Evolutionary conservation across 306 rosid species (phyloP).

Genomic region (Sechiopsis laciniata): DNA sequence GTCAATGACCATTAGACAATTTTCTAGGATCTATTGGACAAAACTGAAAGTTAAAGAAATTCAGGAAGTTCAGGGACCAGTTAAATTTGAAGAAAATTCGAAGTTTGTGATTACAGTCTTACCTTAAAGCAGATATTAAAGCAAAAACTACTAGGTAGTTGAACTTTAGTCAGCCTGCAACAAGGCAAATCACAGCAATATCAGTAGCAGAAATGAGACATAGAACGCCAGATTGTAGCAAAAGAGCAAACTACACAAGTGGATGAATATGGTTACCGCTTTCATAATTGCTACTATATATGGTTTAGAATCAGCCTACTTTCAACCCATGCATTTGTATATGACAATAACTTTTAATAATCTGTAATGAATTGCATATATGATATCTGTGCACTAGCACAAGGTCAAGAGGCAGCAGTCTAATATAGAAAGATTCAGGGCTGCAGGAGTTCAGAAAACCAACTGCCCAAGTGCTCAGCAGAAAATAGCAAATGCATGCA

Average conservation of each 20-base stretch:
- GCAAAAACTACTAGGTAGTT: constrained; percentile 23
- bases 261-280: too few relatives aligned
- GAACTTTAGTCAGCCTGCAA: constrained; percentile 61
- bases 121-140: constrained; percentile 44
- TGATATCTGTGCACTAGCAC: neutral
- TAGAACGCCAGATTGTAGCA: neutral
- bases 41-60: too few relatives aligned
- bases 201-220: neutral
- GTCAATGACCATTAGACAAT: too few relatives aligned
- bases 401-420: neutral
- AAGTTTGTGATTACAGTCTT: constrained; percentile 19
- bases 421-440: too few relatives aligned
- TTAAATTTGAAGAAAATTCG: too few relatives aligned
- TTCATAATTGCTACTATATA: neutral
- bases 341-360: neutral
- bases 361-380: neutral
- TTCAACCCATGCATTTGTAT: neutral
- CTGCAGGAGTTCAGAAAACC: neutral
- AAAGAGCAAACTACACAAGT: neutral
- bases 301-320: neutral
- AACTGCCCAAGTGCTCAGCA: neutral
- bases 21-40: too few relatives aligned
- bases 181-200: constrained; percentile 5
- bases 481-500: neutral
- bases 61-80: too few relatives aligned